Evolutionary conservation across 1,284 basidiomycete genomes (phyloP).

Genomic region (Heterobasidion occidentale): DNA sequence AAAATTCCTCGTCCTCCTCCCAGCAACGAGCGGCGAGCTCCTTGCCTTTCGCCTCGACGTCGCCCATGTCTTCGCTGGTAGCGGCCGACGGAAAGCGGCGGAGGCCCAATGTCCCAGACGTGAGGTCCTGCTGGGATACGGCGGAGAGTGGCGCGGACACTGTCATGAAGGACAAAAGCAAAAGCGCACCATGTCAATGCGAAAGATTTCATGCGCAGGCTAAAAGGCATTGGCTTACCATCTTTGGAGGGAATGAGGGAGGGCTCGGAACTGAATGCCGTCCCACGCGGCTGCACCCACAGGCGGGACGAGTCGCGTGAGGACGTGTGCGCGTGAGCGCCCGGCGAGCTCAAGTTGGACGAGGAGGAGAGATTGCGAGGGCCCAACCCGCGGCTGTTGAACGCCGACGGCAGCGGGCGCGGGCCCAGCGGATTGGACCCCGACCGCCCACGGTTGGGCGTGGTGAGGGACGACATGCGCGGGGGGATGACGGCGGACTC

Average conservation of each 20-base stretch:
- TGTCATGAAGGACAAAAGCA: constrained; percentile 10
- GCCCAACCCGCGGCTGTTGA: constrained; percentile 6
- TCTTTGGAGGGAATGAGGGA: constrained; percentile 53
- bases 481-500: constrained; percentile 35
- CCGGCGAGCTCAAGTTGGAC: background rate
- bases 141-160: constrained; percentile 19
- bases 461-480: constrained; percentile 48
- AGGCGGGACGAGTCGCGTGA: constrained; percentile 43
- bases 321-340: constrained; percentile 22
- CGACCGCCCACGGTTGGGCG: constrained; percentile 29
- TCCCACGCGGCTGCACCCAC: constrained; percentile 56
- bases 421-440: constrained; percentile 21
- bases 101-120: constrained; percentile 35
- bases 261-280: constrained; percentile 71
- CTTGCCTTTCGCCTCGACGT: constrained; percentile 60
- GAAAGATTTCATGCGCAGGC: constrained; percentile 2
- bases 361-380: constrained; percentile 7
- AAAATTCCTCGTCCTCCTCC: constrained; percentile 81
- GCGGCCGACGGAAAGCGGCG: constrained; percentile 34
- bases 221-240: constrained; percentile 10
- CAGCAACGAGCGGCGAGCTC: constrained; percentile 76
- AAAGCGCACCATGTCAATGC: constrained; percentile 10
- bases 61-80: constrained; percentile 40
- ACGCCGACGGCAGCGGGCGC: constrained; percentile 3
- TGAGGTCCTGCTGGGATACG: constrained; percentile 47